Base-by-base conservation (phyloP, 2,329 filamentous ascomycete species). In the Ophiostoma ips region DNA sequence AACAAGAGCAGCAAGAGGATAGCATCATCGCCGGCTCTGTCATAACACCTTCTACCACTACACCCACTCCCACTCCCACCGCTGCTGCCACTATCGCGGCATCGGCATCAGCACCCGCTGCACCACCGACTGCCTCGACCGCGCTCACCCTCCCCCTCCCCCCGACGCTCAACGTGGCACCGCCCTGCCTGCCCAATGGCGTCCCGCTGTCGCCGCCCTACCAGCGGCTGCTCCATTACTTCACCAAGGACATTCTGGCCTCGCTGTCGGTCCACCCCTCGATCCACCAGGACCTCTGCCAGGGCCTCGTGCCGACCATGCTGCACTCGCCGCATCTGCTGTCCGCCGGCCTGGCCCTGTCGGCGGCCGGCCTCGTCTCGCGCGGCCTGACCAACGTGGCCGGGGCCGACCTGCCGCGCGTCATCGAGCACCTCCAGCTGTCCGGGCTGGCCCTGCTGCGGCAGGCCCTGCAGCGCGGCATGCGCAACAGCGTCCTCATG, bases 221-320 rank as follows among this genome's bases (percentile, higher is more conserved):
- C 50, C 52, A 47, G 15, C 45, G 41, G 2, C 45, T 54, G 12
- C 50, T 54, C 19, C 33, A 50, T 38, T 54, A 54, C 50, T 54
- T 54, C 46, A 41, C 50, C 2, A n/a, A 36, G 11, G 50, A 54
- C 41, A 34, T 54, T 8, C 31, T 54, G 18, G 43, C 52, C 3
- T 50, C 52, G 1, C 35, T 54, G 9, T 54, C 52, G 12, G 38
- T 43, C 1, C 48, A 54, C 13, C 50, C 50, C 2, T 48, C 50
- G n/a, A 52, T 54, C 45, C 52, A 54, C 31, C 44, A 37, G 8
- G 52, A 54, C 31, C 45, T 54, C 4, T 50, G 34, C 16, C 44
- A 41, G 28, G 45, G 45, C 12, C 50, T 53, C 3, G 46, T 53
- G 13, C 52, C 52, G 6, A 37, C 35, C 8, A 51, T 51, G 49